phyloP scores from a whole-genome alignment of 805 yeast species.

The Yamadazyma ubonensis region DNA sequence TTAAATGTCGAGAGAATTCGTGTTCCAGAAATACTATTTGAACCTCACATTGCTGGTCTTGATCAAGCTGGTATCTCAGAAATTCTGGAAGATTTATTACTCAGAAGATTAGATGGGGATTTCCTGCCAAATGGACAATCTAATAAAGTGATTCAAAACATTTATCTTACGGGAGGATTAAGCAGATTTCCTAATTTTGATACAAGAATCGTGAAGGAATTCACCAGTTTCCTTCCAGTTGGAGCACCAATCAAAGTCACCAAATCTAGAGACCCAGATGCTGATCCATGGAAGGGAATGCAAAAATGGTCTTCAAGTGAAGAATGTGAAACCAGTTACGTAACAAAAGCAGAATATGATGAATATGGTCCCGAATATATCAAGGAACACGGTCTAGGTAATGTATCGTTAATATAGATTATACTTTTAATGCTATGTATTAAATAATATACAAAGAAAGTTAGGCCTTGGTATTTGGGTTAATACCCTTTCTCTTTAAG shows the following conservation, averaged over 20 bases:
- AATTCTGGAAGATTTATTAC: conserved; percentile 62
- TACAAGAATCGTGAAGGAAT: conserved; percentile 66
- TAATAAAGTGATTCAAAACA: conserved; percentile 53
- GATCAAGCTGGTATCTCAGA: conserved; percentile 96
- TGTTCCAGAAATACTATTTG: conserved; percentile 88
- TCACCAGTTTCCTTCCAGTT: conserved; percentile 67
- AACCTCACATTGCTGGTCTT: conserved; percentile 90
- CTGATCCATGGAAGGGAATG: conserved; percentile 96
- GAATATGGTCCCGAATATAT: conserved; percentile 90
- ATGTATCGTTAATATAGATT: conserved; percentile 31
- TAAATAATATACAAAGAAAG: conserved; percentile 12
- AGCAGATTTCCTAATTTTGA: conserved; percentile 63
- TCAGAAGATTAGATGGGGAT: conserved; percentile 57
- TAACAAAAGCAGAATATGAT: conserved; percentile 72
- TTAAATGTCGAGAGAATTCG: conserved; percentile 86
- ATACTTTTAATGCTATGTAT: conserved; percentile 5
- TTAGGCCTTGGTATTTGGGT: conserved; percentile 44
- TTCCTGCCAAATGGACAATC: conserved; percentile 56
- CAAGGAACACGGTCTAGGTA: conserved; percentile 82
- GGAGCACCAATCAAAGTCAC: conserved; percentile 61
- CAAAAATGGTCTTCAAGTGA: conserved; percentile 64
- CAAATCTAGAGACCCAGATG: conserved; percentile 61
- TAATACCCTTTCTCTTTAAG: conserved; percentile 69
- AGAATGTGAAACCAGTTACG: conserved; percentile 45
- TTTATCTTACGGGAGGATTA: conserved; percentile 87